phyloP scores from a whole-genome alignment of 345 rosid genomes.

The Jatropha curcas region DNA sequence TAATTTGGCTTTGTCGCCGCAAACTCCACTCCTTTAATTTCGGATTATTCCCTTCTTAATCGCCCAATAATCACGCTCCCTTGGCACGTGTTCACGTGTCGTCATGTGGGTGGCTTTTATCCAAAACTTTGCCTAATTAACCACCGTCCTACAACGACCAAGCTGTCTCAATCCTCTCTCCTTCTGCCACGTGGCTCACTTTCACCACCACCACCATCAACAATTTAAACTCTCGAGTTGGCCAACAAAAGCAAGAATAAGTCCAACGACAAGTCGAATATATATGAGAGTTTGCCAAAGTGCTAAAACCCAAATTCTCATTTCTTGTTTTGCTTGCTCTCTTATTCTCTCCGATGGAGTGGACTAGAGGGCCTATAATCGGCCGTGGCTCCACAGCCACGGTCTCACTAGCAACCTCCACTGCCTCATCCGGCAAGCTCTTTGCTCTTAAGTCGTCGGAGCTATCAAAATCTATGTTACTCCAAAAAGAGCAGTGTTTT shows the following conservation, averaged over 20 bases:
- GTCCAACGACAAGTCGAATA: background rate
- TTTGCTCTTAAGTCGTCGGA: constrained; percentile 72
- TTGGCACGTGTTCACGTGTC: constrained; percentile 46
- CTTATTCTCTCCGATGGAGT: constrained; percentile 42
- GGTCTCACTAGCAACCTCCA: constrained; percentile 63
- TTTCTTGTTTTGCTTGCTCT: constrained; percentile 2
- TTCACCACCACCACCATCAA: background rate
- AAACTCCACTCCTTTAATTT: constrained; percentile 4
- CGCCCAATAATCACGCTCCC: constrained; percentile 30
- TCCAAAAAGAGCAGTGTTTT: constrained; percentile 54
- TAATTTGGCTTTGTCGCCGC: constrained; percentile 19
- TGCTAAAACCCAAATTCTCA: background rate
- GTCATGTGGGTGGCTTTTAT: constrained; percentile 38
- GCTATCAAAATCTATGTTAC: constrained; percentile 45
- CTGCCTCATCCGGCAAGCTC: constrained; percentile 44
- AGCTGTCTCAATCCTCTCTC: constrained; percentile 16
- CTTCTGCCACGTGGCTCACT: constrained; percentile 38
- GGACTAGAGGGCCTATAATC: constrained; percentile 71
- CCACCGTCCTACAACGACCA: constrained; percentile 41
- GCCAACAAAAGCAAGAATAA: background rate
- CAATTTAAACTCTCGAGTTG: background rate
- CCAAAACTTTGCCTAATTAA: constrained; percentile 3
- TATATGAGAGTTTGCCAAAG: background rate
- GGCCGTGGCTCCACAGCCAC: constrained; percentile 89
- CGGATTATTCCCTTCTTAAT: background rate